A percentile compares a stretch with the other conserved stretches of the same genome.
phyloP scores from a whole-genome alignment of 176 grass and related monocot genomes.

The Coix lacrymajobi region DNA sequence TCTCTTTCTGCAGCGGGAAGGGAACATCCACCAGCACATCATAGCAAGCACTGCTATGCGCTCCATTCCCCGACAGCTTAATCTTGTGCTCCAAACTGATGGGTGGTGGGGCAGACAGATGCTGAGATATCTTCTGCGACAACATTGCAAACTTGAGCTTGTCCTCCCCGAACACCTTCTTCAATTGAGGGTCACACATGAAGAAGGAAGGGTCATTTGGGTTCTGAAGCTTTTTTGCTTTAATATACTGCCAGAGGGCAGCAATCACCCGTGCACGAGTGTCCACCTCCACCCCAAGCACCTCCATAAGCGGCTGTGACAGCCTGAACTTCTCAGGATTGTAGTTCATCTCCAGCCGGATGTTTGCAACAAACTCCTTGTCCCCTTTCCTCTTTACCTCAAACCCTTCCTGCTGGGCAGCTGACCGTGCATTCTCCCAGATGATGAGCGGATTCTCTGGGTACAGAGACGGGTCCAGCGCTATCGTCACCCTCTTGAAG shows the following conservation, averaged over 20 bases:
- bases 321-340: conserved; percentile 86
- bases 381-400: conserved; percentile 95
- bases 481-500: conserved; percentile 84
- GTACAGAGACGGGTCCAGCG: conserved; percentile 59
- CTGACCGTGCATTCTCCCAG: conserved; percentile 76
- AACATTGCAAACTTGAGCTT: conserved; percentile 85
- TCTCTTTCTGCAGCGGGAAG: conserved; percentile 92
- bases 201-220: conserved; percentile 83
- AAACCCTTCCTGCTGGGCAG: conserved; percentile 73
- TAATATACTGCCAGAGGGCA: conserved; percentile 94
- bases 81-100: conserved; percentile 90
- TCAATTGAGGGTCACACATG: conserved; percentile 65
- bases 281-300: conserved; percentile 89
- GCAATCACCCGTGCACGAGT: conserved; percentile 78
- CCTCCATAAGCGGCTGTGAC: conserved; percentile 79
- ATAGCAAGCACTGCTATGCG: conserved; percentile 71
- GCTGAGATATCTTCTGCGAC: conserved; percentile 94
- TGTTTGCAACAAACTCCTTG: conserved; percentile 74
- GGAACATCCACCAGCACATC: conserved; percentile 91
- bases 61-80: conserved; percentile 65
- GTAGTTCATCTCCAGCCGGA: conserved; percentile 92
- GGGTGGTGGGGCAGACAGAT: conserved; percentile 59
- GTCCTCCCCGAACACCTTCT: conserved; percentile 88
- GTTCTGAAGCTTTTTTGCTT: conserved; percentile 92
- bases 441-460: conserved; percentile 66